These are phyloP conservation scores for Fusarium concolor DNA, from an alignment of 2,329 filamentous ascomycete species.

Conservation along the genomic window DNA sequence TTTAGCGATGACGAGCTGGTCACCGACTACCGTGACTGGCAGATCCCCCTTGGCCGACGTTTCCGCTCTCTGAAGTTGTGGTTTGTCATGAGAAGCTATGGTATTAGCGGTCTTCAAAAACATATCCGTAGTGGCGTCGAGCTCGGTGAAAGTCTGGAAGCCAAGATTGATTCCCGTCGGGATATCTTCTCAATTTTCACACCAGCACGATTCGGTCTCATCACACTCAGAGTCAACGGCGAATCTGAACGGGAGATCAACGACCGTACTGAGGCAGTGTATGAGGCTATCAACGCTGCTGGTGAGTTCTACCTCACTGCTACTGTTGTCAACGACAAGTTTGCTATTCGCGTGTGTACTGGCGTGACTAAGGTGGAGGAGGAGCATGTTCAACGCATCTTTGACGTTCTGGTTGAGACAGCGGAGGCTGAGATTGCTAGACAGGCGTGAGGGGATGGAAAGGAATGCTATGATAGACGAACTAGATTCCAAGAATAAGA, in stretches of 20 bases:
- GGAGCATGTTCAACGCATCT: constrained; percentile 78
- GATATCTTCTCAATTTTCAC: constrained; percentile 84
- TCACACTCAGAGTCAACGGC: constrained; percentile 74
- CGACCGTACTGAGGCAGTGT: constrained; percentile 77
- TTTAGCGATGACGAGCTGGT: constrained; percentile 86
- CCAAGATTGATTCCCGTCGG: constrained; percentile 64
- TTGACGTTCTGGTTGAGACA: constrained; percentile 75
- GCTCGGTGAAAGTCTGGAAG: constrained; percentile 77
- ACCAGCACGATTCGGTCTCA: constrained; percentile 80
- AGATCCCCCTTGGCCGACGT: constrained; percentile 89
- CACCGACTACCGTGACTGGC: constrained; percentile 97
- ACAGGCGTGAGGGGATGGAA: constrained; percentile 1
- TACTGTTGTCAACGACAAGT: constrained; percentile 76
- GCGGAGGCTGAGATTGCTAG: constrained; percentile 58
- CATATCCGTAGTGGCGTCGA: constrained; percentile 78
- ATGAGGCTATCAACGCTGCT: constrained; percentile 76
- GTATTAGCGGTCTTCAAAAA: constrained; percentile 77
- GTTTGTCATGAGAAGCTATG: constrained; percentile 91
- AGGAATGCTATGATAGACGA: neutral
- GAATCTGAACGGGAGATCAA: constrained; percentile 67
- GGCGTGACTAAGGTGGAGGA: constrained; percentile 74
- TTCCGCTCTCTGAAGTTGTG: constrained; percentile 94
- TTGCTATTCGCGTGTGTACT: constrained; percentile 85
- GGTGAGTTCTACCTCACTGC: constrained; percentile 88
- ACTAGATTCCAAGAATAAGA: neutral